Base-by-base conservation (phyloP, 129 eudicot species). In the Centella asiatica region DNA sequence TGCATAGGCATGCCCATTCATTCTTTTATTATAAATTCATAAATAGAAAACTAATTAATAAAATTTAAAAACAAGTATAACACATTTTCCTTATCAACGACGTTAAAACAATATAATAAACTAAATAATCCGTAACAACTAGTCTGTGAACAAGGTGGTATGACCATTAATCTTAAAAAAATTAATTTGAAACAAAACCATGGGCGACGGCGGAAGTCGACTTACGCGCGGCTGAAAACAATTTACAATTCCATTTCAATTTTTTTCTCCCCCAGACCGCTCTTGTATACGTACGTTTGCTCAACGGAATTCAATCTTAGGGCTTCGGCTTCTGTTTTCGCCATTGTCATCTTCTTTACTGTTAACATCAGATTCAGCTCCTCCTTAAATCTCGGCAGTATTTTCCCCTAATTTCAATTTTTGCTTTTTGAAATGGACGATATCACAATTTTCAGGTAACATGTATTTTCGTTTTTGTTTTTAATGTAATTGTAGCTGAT, bases 191-290 rank as follows among this genome's bases (percentile, higher is more conserved):
- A 58, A 33, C 5, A 4, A 58, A 55, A 34, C 40, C 24, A 40
- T 1, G 40, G 0, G 63, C 40, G 51, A 46, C 51, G n/a, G 12
- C 63, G 23, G 34, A 58, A 34, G 18, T 9, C 1, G 29, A 34
- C 2, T 58, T 58, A 45, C 46, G 63, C 63, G 63, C 63, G 63
- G 45, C 63, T 26, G 34, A 32, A 57, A 57, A 6, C 62, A 40
- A 57, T 57, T 22, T 34, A n/a, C n/a, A n/a, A 28, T 29, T 24
- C 15, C 26, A 6, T 55, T 2, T 5, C 44, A 32, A 29, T 37
- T 37, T 42, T 19, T 18, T n/a, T 46, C 24, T 5, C 51, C 51
- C 24, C 39, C 9, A 34, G 9, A 34, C 4, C 39, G 4, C 9
- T 34, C 17, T 23, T 9, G 4, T 18, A 13, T 28, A 19, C 44